Evolutionary conservation across 208 protist species (phyloP), one percentile per base, ranked within the genome.

Genomic region (Phytomonas sp.): DNA sequence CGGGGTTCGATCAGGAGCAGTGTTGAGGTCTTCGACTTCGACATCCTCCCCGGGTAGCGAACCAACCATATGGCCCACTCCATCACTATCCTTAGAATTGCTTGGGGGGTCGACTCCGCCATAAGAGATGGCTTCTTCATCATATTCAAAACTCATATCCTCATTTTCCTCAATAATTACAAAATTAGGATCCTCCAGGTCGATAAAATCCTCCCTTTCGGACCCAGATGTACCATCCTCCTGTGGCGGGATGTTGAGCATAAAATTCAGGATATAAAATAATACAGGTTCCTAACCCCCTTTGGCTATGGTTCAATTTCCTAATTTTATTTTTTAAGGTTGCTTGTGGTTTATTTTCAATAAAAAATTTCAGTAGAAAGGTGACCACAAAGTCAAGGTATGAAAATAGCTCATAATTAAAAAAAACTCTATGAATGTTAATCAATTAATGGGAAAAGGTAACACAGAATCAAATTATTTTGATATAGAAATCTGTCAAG

Each of bases 171-270:
- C 85, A 23, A 94, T 66, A 32, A 94, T 84, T 40, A 91, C 86
- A 26, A 92, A 72, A 63, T 88, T 75, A 4, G 91, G 88, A 70
- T 95, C 91, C 11, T 94, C 83, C n/a, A 95, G 79, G 67, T 94
- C 84, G 66, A 94, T 80, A 71, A 94, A 91, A 16, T 74, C 91
- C n/a, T 81, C 82, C 32, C 89, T 76, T n/a, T 75, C 79, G 32
- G 78, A 84, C 40, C 12, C 40, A 4, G 12, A 49, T 49, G 14
- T 49, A 49, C 12, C 40, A 19, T 49, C 40, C 40, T 49, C 40
- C 6, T 49, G 40, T 19, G 12, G 0, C 3, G 40, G 26, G 42
- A 0, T 42, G 26, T 29, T 49, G 26, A 7, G 4, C 29, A 76
- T 63, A 56, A 64, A 52, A 66, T 10, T 42, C 14, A 26, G 36